Evolutionary conservation across 768 basidiomycete species (phyloP), one percentile per base, ranked within the genome.

Genomic region (Lactarius sanguifluus): DNA sequence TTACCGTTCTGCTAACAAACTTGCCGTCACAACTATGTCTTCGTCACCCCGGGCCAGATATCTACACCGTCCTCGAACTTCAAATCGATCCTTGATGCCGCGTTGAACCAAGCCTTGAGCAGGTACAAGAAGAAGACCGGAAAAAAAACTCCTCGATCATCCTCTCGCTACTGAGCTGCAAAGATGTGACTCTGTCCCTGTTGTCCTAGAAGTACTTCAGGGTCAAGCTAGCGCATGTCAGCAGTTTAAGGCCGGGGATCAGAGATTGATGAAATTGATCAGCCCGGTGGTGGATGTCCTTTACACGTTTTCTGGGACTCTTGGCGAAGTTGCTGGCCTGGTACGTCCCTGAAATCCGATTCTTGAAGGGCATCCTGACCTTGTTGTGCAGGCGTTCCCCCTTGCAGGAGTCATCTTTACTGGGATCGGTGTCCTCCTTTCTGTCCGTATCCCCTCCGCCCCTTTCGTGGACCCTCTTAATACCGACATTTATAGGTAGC

Each of bases 71-170:
- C 64, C n/a, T 52, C 59, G 7, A 10, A 56, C 25, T 65, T 65
- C 23, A 52, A 65, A 5, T 55, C 52, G 0, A 6, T 64, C 20
- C 20, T 66, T 18, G n/a, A 61, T 32, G 34, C 45, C 5, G 55
- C 36, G 12, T 36, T 36, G 36, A 36, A 13, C 12, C 34, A 36
- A 36, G 34, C 65, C 55, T 50, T 66, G 20, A 28, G 36, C 0
- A 20, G 9, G 20, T 66, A 66, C n/a, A 32, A 56, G 20, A 57
- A 36, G 20, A 54, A 28, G 34, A 66, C 65, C 15, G 45, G 59
- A 2, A 41, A 18, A 18, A 18, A 25, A 57, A 3, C 59, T 65
- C 10, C 41, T 50, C 16, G 8, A 18, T 1, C 59, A 61, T 23
- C 64, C 65, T 23, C 60, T 66, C 6, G 45, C 61, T 3, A 8